Conservation (phyloP, 768 basidiomycete genomes). For the Mycena alexandri region DNA sequence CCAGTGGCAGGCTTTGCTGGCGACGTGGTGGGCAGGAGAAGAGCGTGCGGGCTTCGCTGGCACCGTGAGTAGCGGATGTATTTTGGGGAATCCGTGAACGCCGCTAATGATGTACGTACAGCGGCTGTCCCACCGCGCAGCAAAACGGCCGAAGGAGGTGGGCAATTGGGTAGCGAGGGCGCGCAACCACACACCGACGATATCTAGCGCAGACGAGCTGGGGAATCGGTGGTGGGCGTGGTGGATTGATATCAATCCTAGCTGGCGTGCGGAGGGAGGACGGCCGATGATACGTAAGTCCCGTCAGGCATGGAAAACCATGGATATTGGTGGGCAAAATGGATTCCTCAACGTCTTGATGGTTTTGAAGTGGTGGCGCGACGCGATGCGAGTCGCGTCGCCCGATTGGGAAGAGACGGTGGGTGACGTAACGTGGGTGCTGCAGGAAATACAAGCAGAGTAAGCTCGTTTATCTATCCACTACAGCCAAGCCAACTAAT, state of each 20-base stretch:
- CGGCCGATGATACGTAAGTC: background rate
- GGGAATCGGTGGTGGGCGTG: background rate
- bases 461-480: background rate
- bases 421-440: background rate
- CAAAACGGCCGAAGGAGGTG: background rate
- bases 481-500: too few species aligned
- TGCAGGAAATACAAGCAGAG: background rate
- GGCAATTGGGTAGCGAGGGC: background rate
- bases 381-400: background rate
- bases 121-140: background rate
- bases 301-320: background rate
- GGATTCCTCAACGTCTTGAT: background rate
- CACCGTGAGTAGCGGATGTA: too few species aligned
- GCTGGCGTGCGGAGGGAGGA: background rate
- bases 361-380: background rate
- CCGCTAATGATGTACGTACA: background rate
- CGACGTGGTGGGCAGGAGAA: constrained; percentile 6
- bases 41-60: background rate
- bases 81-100: too few species aligned
- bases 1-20: background rate
- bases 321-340: background rate
- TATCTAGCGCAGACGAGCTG: too few species aligned
- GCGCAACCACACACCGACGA: background rate
- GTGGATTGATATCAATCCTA: constrained; percentile 3
- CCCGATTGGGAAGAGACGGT: background rate